Evolutionary conservation across 2,329 filamentous ascomycete genomes (phyloP), one percentile per base, ranked within the genome.

Genomic region (Mariannaea sp.): DNA sequence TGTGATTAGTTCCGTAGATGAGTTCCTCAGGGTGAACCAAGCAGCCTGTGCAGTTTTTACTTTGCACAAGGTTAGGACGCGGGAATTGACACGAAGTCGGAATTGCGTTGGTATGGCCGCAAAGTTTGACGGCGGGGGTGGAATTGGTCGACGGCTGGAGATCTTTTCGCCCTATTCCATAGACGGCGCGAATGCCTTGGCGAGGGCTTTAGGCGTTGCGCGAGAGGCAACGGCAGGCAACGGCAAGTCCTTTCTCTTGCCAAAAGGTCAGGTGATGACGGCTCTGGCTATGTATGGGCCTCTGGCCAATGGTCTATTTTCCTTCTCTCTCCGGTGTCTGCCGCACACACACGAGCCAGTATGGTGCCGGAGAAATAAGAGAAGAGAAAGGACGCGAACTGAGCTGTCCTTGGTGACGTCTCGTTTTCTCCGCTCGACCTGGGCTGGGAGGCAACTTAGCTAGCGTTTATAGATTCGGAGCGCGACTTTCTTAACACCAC

Each of bases 91-190:
- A 43, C 20, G 44, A 32, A 38, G 51, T 54, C 35, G 40, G 51
- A n/a, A 41, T 39, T 20, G 38, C 46, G 46, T 44, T 36, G 36
- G 45, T 17, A 35, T 26, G 27, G 20, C 27, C 17, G 17, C 27
- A 40, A 40, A 54, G 51, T 49, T 54, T 54, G 51, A 36, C 22
- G 35, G 32, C 24, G 32, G 40, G 41, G 40, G 41, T 51, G 40
- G 48, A 40, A 46, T 29, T 41, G 42, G 49, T 42, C 42, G 49
- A 22, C 42, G 45, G 40, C 45, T 45, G 51, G 51, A 43, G 45
- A 20, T 14, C 38, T 33, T 30, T 26, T 48, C 50, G 35, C 43
- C 44, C 32, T 39, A 39, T 53, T 53, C 38, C 44, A 30, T 39
- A 9, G 39, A 38, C 39, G 50, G 44, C 44, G 36, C 29, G 19